These are phyloP conservation scores for Phytophthora sojae DNA, from an alignment of 352 stramenopile species.

Conservation along the genomic window DNA sequence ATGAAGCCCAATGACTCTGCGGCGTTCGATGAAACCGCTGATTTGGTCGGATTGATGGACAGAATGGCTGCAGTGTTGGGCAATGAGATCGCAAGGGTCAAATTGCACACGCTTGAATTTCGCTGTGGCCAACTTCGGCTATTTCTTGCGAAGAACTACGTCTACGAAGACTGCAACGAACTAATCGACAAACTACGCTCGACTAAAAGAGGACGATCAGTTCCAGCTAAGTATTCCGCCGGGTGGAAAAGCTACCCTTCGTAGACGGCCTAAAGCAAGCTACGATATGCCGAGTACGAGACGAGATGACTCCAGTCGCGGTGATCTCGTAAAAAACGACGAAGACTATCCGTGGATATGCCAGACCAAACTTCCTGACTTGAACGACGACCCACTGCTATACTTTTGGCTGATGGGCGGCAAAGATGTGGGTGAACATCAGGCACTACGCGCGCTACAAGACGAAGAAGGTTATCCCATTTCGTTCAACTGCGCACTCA, in stretches of 20 bases:
- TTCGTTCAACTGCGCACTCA: not conserved
- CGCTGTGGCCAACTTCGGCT: not conserved
- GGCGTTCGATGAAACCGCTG: not conserved
- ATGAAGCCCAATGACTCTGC: not conserved
- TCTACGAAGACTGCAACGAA: not conserved
- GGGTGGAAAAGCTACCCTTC: not conserved
- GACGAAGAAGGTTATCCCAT: not conserved
- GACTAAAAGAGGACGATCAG: not conserved
- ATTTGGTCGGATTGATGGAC: not conserved
- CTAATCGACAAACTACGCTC: not conserved
- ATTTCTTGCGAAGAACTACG: not conserved
- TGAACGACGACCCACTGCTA: not conserved
- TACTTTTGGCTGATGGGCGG: conserved; percentile 3
- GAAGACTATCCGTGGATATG: not conserved
- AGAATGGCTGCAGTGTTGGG: not conserved
- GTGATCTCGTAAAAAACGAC: conserved; percentile 1
- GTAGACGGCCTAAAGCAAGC: not conserved
- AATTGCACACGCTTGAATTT: not conserved
- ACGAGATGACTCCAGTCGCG: not conserved
- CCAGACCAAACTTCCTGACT: not conserved
- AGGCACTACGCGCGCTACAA: not conserved
- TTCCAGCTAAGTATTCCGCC: not conserved
- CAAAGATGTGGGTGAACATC: not conserved
- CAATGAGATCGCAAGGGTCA: not conserved
- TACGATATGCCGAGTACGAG: not conserved